Percentiles rank a stretch among this genome's conserved stretches.
Conservation (phyloP, 306 rosid species). For the Rubus idaeus region DNA sequence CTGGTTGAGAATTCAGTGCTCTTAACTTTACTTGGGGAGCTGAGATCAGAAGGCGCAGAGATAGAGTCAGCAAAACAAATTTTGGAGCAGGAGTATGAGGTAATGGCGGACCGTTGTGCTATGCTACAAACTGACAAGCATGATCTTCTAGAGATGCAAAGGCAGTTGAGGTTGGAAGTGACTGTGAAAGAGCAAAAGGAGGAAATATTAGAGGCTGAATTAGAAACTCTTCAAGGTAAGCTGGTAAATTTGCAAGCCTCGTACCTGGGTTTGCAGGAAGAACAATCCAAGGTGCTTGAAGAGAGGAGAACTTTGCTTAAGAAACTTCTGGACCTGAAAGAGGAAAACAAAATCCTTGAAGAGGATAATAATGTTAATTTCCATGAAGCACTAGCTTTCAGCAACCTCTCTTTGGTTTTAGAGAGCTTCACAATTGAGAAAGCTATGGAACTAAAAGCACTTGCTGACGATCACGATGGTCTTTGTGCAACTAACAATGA, state of each 20-base stretch:
- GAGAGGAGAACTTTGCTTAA: slow-evolving; percentile 56
- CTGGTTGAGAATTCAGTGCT: slow-evolving; percentile 71
- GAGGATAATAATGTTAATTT: slow-evolving; percentile 55
- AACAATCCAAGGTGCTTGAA: slow-evolving; percentile 52
- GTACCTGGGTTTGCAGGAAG: slow-evolving; percentile 51
- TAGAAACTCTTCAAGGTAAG: slow-evolving; percentile 49
- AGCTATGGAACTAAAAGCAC: slow-evolving; percentile 50
- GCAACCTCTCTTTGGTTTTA: slow-evolving; percentile 50
- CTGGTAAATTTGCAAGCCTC: slow-evolving; percentile 48
- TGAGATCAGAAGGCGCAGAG: slow-evolving; percentile 52
- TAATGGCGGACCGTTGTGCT: slow-evolving; percentile 39
- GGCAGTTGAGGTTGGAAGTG: slow-evolving; percentile 51
- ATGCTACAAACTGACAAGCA: slow-evolving; percentile 56
- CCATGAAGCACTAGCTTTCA: slow-evolving; percentile 58
- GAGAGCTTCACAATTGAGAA: slow-evolving; percentile 65
- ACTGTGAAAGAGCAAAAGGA: slow-evolving; percentile 53
- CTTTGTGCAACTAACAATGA: slow-evolving; percentile 48
- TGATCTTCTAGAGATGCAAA: slow-evolving; percentile 57
- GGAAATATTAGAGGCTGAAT: slow-evolving; percentile 43
- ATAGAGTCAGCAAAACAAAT: slow-evolving; percentile 42
- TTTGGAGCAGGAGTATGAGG: slow-evolving; percentile 52
- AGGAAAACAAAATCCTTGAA: slow-evolving; percentile 46
- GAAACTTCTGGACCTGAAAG: slow-evolving; percentile 54
- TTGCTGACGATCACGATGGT: slow-evolving; percentile 46
- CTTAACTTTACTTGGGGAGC: slow-evolving; percentile 61